These are phyloP conservation scores for Telopea speciosissima DNA, from an alignment of 177 flowering plant genomes.

Conservation along the genomic window DNA sequence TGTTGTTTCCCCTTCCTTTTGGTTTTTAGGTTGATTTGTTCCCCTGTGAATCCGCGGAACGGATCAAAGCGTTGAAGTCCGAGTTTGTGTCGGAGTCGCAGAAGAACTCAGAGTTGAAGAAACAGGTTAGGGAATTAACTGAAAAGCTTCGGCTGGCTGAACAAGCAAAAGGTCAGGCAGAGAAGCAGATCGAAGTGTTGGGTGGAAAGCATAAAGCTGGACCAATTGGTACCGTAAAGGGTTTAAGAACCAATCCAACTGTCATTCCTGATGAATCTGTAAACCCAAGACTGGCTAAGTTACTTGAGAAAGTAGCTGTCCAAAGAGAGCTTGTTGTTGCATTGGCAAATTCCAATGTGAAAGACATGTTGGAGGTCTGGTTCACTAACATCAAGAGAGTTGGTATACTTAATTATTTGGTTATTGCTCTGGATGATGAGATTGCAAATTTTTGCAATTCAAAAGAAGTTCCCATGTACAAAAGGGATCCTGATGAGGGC, in stretches of 20 bases:
- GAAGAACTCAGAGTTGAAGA: constrained; percentile 54
- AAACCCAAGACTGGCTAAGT: constrained; percentile 68
- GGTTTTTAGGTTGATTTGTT: constrained; percentile 34
- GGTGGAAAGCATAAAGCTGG: constrained; percentile 65
- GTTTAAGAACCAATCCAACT: constrained; percentile 59
- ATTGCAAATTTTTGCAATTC: constrained; percentile 49
- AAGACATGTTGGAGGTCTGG: constrained; percentile 67
- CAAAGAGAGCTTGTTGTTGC: constrained; percentile 65
- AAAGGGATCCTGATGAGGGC: constrained; percentile 63
- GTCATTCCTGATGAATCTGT: constrained; percentile 67
- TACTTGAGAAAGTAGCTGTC: constrained; percentile 55
- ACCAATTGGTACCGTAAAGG: constrained; percentile 75
- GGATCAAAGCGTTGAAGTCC: constrained; percentile 37
- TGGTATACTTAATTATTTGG: constrained; percentile 69
- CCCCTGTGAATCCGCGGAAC: constrained; percentile 51
- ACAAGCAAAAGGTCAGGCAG: constrained; percentile 47
- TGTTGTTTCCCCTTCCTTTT: not conserved
- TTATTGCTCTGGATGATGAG: constrained; percentile 71
- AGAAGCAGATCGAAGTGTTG: constrained; percentile 41
- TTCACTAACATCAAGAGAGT: constrained; percentile 56
- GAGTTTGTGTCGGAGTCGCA: constrained; percentile 36
- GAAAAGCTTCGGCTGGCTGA: constrained; percentile 56
- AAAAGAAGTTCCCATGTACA: constrained; percentile 63
- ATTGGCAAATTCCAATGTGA: constrained; percentile 71
- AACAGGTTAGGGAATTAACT: constrained; percentile 57